Evolutionary conservation across 1,284 basidiomycete species (phyloP).

Genomic region (Cutaneotrichosporon cutaneum): DNA sequence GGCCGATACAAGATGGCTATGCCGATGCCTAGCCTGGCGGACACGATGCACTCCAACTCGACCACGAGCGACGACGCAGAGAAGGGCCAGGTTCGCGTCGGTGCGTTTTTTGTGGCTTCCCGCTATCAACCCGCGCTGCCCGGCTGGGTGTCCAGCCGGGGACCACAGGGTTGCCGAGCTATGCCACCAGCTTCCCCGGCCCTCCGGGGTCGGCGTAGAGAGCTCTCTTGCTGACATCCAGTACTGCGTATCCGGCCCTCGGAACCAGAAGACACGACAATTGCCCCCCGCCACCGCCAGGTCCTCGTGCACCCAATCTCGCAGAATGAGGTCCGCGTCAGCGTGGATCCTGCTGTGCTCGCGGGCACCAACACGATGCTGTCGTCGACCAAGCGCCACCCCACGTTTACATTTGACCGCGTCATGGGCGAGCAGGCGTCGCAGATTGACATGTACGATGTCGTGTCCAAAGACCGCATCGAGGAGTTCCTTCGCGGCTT

Average conservation of each 20-base stretch:
- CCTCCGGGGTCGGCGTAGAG: background rate
- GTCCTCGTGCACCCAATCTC: conserved; percentile 72
- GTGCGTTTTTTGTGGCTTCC: conserved; percentile 31
- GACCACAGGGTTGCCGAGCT: background rate
- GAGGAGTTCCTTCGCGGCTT: conserved; percentile 91
- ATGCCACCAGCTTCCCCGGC: background rate
- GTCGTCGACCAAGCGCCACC: conserved; percentile 69
- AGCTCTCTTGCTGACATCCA: conserved; percentile 42
- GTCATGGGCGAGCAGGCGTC: conserved; percentile 80
- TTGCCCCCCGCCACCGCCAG: conserved; percentile 90
- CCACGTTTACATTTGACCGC: conserved; percentile 88
- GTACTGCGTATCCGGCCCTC: conserved; percentile 91
- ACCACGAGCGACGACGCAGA: conserved; percentile 25
- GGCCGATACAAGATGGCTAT: conserved; percentile 21
- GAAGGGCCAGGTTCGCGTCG: conserved; percentile 44
- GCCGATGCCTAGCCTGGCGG: background rate
- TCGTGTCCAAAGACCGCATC: conserved; percentile 79
- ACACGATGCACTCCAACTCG: conserved; percentile 4
- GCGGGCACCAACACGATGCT: conserved; percentile 56
- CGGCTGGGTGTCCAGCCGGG: background rate
- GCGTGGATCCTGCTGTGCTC: conserved; percentile 58
- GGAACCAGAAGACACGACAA: conserved; percentile 77
- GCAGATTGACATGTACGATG: conserved; percentile 80
- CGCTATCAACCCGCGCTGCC: background rate
- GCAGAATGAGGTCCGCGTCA: conserved; percentile 71